Evolutionary conservation across 192 early-diverging fungal genomes (phyloP).

Genomic region (Hyaloraphidium curvatum): DNA sequence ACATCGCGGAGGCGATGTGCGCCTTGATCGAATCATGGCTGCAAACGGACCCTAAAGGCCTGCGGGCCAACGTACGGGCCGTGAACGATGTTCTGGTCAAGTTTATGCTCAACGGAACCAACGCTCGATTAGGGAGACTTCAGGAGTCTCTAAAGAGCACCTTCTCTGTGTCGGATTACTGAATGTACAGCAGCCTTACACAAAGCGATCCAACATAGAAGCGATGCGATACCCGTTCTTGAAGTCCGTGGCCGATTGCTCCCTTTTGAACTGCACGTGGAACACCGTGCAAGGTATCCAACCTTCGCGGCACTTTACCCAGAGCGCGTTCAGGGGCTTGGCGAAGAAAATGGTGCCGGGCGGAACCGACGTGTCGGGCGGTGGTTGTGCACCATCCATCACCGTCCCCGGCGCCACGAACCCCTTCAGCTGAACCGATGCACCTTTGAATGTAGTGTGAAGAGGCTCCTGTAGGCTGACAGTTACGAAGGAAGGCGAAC

Average conservation of each 20-base stretch:
- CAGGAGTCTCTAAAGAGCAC: no score
- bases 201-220: no score
- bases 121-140: no score
- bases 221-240: slow-evolving; percentile 62
- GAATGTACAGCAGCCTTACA: no score
- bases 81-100: no score
- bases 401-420: slow-evolving; percentile 12
- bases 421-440: slow-evolving; percentile 22
- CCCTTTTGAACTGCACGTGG: slow-evolving; percentile 40
- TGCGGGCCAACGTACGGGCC: no score
- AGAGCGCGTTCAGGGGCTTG: slow-evolving; percentile 12
- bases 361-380: not conserved
- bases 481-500: slow-evolving; percentile 5
- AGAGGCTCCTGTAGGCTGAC: slow-evolving; percentile 25
- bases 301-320: slow-evolving; percentile 29
- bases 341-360: slow-evolving; percentile 23
- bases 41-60: no score
- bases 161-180: no score
- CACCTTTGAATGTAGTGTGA: slow-evolving; percentile 21
- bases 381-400: not conserved
- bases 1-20: no score
- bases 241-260: slow-evolving; percentile 35
- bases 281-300: slow-evolving; percentile 25
- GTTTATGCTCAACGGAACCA: no score
- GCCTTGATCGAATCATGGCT: no score